phyloP scores from a whole-genome alignment of 441 rosid species.

The Gossypium schwendimanii region DNA sequence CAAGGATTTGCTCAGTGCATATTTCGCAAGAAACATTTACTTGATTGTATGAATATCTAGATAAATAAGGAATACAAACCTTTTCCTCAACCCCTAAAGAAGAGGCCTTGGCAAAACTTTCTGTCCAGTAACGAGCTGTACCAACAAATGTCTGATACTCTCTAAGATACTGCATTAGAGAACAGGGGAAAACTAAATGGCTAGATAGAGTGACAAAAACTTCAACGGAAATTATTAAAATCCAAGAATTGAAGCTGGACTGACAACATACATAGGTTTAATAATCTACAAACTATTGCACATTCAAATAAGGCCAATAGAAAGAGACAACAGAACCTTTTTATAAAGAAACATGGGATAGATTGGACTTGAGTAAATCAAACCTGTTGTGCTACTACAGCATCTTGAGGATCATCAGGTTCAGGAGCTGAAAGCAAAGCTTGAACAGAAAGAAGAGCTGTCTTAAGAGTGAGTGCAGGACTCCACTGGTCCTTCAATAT shows the following conservation, averaged over 20 bases:
- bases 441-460: slow-evolving; percentile 91
- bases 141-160: slow-evolving; percentile 74
- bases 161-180: slow-evolving; percentile 59
- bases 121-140: slow-evolving; percentile 98
- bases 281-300: not conserved
- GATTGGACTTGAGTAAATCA: not conserved
- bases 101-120: slow-evolving; percentile 75
- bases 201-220: not conserved
- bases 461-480: slow-evolving; percentile 93
- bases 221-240: not conserved
- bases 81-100: slow-evolving; percentile 72
- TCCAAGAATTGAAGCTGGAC: not conserved
- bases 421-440: slow-evolving; percentile 89
- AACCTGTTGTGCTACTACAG: slow-evolving; percentile 98
- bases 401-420: slow-evolving; percentile 98
- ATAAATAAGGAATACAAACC: slow-evolving; percentile 32
- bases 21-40: not conserved
- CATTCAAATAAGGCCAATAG: not conserved
- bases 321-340: not conserved
- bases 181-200: not conserved
- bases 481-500: slow-evolving; percentile 97
- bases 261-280: not conserved
- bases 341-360: not conserved
- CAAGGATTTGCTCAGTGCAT: not conserved
- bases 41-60: not conserved